phyloP scores from a whole-genome alignment of 2,329 filamentous ascomycete species.

The Colletotrichum spaethianum region DNA sequence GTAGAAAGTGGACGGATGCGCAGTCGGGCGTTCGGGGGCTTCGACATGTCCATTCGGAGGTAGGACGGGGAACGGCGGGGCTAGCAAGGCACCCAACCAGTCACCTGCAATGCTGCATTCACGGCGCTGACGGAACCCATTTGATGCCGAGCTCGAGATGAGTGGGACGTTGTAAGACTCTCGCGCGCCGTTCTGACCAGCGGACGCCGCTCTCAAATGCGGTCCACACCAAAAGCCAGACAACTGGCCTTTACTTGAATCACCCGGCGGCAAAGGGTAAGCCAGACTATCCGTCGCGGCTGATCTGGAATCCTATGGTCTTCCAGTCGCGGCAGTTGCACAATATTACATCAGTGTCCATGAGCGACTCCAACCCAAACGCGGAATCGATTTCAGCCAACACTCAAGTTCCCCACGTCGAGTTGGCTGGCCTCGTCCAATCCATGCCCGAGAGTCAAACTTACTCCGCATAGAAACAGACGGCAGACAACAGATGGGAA shows the following conservation, averaged over 20 bases:
- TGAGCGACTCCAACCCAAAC: conserved; percentile 19
- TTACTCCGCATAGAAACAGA: conserved; percentile 24
- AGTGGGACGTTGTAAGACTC: conserved; percentile 18
- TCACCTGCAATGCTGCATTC: conserved; percentile 19
- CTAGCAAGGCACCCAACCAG: conserved; percentile 16
- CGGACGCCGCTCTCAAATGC: neutral
- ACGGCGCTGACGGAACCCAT: conserved; percentile 23
- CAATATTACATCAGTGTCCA: conserved; percentile 2
- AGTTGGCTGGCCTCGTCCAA: conserved; percentile 26
- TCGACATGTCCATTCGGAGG: conserved; percentile 34
- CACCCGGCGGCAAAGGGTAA: neutral
- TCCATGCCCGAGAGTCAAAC: conserved; percentile 12
- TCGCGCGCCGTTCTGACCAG: conserved; percentile 27
- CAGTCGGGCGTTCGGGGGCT: conserved; percentile 36
- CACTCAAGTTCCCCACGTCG: conserved; percentile 17
- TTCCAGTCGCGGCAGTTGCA: conserved; percentile 8
- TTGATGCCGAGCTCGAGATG: conserved; percentile 24
- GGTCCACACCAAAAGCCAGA: neutral
- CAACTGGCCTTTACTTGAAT: conserved; percentile 4
- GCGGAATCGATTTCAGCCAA: conserved; percentile 4
- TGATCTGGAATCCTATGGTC: neutral
- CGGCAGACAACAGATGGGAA: conserved; percentile 33
- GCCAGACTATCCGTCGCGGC: neutral
- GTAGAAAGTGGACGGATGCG: conserved; percentile 16
- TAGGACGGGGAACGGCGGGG: conserved; percentile 29